Conservation (phyloP, 495 filamentous ascomycete genomes). For the Corynascus novoguineensis region DNA sequence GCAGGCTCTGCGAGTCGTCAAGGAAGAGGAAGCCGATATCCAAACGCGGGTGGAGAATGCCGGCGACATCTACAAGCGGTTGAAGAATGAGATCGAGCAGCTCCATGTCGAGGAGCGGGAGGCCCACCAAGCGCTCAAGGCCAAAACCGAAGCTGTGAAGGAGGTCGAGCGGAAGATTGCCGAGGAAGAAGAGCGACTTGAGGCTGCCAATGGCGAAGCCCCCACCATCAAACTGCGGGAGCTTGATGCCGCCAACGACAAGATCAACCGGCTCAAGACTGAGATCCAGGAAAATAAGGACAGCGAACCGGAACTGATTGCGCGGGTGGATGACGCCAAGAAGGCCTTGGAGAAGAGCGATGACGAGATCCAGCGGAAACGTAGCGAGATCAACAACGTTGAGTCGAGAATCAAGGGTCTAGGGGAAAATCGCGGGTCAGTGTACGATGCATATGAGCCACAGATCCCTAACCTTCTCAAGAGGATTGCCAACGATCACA, state of each 20-base stretch:
- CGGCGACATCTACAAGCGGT: slow-evolving; percentile 32
- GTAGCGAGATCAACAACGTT: slow-evolving; percentile 46
- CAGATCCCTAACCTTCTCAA: slow-evolving; percentile 59
- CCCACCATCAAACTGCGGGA: slow-evolving; percentile 34
- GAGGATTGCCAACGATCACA: slow-evolving; percentile 58
- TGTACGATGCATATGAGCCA: slow-evolving; percentile 50
- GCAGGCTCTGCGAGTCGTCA: slow-evolving; percentile 19
- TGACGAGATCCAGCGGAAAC: slow-evolving; percentile 37
- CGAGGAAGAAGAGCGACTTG: slow-evolving; percentile 41
- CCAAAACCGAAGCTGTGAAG: slow-evolving; percentile 32
- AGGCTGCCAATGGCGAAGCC: slow-evolving; percentile 50
- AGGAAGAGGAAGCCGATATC: slow-evolving; percentile 36
- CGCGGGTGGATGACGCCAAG: slow-evolving; percentile 30
- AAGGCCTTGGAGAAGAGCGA: slow-evolving; percentile 39
- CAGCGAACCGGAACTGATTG: slow-evolving; percentile 28
- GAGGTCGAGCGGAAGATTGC: slow-evolving; percentile 36
- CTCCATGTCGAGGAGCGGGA: slow-evolving; percentile 45
- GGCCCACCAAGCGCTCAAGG: slow-evolving; percentile 37
- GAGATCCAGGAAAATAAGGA: slow-evolving; percentile 35
- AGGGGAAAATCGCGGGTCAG: slow-evolving; percentile 27
- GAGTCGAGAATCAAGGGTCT: slow-evolving; percentile 34
- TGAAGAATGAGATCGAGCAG: slow-evolving; percentile 25
- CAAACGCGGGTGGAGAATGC: slow-evolving; percentile 33
- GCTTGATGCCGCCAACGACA: slow-evolving; percentile 46
- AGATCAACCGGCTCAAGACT: slow-evolving; percentile 39